Percentiles rank a stretch among this genome's conserved stretches.
Evolutionary conservation across 23 red algal genomes (phyloP).

Genomic region (Cyanidioschyzon merolae): DNA sequence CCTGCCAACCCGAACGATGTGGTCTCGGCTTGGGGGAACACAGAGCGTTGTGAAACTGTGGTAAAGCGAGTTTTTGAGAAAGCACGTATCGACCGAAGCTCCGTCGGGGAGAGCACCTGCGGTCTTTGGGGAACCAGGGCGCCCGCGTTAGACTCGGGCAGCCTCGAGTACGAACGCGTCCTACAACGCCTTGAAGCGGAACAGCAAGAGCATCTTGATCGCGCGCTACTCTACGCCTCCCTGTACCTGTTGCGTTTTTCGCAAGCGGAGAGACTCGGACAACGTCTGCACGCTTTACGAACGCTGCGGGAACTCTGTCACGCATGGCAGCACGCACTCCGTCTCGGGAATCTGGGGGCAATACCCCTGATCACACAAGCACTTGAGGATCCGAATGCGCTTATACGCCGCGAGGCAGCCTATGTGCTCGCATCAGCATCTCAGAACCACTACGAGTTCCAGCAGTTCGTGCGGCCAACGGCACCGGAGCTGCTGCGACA

Average conservation of each 20-base stretch:
- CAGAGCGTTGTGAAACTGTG: too few species aligned
- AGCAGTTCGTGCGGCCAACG: background rate
- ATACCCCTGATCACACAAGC: background rate
- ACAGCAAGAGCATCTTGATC: background rate
- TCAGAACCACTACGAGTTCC: background rate
- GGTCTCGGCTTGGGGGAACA: too few species aligned
- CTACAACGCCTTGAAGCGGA: background rate
- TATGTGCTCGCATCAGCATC: background rate
- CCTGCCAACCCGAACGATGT: too few species aligned
- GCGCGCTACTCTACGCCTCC: background rate
- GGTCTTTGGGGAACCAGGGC: too few species aligned
- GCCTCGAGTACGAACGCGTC: background rate
- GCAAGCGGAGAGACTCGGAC: background rate
- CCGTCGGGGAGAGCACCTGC: too few species aligned
- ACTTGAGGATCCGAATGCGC: background rate
- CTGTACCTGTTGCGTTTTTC: background rate
- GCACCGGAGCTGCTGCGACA: background rate
- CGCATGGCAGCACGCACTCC: background rate
- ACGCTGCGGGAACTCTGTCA: background rate
- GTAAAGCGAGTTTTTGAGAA: too few species aligned
- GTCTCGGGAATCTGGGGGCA: background rate
- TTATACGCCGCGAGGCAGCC: background rate
- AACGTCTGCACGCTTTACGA: background rate
- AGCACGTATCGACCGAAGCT: too few species aligned
- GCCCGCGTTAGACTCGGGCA: background rate